Percentiles rank a stretch among this genome's conserved stretches.
Evolutionary conservation across 2,329 filamentous ascomycete genomes (phyloP).

Genomic region (Phyllosticta ampelicida): DNA sequence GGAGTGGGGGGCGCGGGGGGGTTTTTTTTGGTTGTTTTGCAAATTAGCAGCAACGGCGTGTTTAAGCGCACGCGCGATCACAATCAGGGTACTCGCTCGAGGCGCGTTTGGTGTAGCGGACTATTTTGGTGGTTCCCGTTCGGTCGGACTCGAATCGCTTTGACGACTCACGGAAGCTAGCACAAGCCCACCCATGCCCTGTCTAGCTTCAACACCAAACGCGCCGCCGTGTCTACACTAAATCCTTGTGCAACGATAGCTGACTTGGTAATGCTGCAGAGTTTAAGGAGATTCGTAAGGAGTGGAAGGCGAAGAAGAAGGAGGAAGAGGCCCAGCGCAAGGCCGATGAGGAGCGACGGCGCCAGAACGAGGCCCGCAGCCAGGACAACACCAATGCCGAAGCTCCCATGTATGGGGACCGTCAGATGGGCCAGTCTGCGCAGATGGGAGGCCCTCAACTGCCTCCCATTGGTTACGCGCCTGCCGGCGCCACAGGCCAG

Average conservation of each 20-base stretch:
- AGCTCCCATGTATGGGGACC: slow-evolving; percentile 32
- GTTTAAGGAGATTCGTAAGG: slow-evolving; percentile 98
- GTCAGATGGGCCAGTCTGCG: slow-evolving; percentile 34
- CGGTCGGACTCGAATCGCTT: slow-evolving; percentile 31
- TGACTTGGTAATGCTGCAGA: slow-evolving; percentile 47
- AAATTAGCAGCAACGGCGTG: slow-evolving; percentile 7
- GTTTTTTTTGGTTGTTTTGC: no score
- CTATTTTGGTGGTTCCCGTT: slow-evolving; percentile 44
- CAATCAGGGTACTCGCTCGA: slow-evolving; percentile 12
- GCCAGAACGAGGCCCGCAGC: slow-evolving; percentile 51
- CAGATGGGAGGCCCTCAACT: slow-evolving; percentile 38
- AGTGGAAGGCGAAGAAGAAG: slow-evolving; percentile 99
- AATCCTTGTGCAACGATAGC: slow-evolving; percentile 17
- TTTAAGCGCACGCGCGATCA: slow-evolving; percentile 8
- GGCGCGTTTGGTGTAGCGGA: slow-evolving; percentile 23
- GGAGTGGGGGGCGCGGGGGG: no score
- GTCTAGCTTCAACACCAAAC: slow-evolving; percentile 19
- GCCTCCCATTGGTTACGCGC: slow-evolving; percentile 42
- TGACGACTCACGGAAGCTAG: slow-evolving; percentile 32
- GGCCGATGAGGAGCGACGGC: slow-evolving; percentile 73
- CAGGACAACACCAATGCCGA: slow-evolving; percentile 38
- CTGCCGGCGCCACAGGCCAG: slow-evolving; percentile 30
- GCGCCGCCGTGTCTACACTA: background rate
- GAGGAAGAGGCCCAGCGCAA: slow-evolving; percentile 88
- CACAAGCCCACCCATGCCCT: slow-evolving; percentile 26